Base-by-base conservation (phyloP, 345 rosid species). In the Linum lewisii region DNA sequence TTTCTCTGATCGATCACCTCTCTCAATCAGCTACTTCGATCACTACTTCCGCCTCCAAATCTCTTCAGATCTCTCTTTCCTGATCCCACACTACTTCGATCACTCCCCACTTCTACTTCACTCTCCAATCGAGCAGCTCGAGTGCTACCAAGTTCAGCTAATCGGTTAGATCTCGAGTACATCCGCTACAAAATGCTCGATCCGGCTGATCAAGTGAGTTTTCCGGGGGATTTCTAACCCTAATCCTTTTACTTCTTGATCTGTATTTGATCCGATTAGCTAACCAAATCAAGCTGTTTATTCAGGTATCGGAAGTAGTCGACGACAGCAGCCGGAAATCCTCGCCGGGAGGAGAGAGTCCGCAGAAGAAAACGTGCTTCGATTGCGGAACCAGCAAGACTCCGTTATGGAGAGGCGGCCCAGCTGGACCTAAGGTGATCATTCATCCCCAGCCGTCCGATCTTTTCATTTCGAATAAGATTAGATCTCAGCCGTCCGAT, bases 381-480 rank as follows among this genome's bases (percentile, higher is more conserved):
- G 96, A 90, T 78, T 93, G 99, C 45, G 96, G 96, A 0, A 93
- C 99, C 21, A 22, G 85, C 2, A 84, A 85, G 47, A 93, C 99
- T 54, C 99, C 99, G 50, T 87, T 93, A 0, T 93, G 99, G 99
- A 77, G 99, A 4, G 92, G 97, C 5, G 99, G 99, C 6, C 99
- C 99, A 7, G 92, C 99, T 0, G 99, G 99, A 0, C 99, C 99
- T 4, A 93, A 90, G 95, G 99, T 85, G 51, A 36, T 25, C 23
- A 6, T 7, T 10, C 6, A 2, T 23, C 3, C 6, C 16, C 54
- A 2, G 2, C 23, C 2, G 11, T n/a, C 53, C 10, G 1, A 0
- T 26, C 15, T 1, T 11, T 4, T 38, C 34, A 11, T n/a, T 59
- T 20, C 54, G 13, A 3, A 20, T 37, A n/a, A n/a, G 21, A 8